Base-by-base conservation (phyloP, 192 early-diverging fungal species). In the Mortierella claussenii region DNA sequence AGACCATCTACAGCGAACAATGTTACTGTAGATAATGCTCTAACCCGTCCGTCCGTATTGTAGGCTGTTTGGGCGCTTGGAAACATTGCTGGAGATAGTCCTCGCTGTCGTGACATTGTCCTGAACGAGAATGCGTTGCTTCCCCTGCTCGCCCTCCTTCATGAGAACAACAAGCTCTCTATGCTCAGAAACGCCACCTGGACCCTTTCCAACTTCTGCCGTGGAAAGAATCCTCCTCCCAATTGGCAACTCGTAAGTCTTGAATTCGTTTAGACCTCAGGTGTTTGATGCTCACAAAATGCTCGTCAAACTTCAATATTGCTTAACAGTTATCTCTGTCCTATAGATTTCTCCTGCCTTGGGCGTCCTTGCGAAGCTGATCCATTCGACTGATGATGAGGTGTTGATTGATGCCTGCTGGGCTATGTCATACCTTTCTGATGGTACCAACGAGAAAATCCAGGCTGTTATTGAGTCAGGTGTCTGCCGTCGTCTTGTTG, bases 111-210 rank as follows among this genome's bases (percentile, higher is more conserved):
- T 54, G 96, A 99, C 79, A 92, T 85, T 78, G 96, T 98, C 36
- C 88, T 99, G 24, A 65, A 83, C 2, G 70, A 87, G 51, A 93
- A 94, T 51, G 95, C 95, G 17, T 84, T 99, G 54, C 85, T 82
- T 55, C 96, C 98, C n/a, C 82, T 99, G 51, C 79, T 98, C 37
- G 83, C 79, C 31, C 90, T 99, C 23, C 87, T 99, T 20, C 92
- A 90, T 67, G 94, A 95, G 64, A 82, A 89, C 78, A 89, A 94
- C 86, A 99, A 99, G 83, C 75, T 97, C 28, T 94, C 96, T 31
- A 97, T 99, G 98, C 85, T 98, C 64, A 88, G 97, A 63, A 99
- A 99, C 80, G 97, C 98, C 21, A 97, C 98, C 28, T 99, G 98
- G 98, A 97, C 97, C 12, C 85, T 99, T 27, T 97, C 95, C 55